A percentile compares a stretch with the other conserved stretches of the same genome.
Conservation (phyloP, 495 filamentous ascomycete species). For the Lentithecium fluviatile region DNA sequence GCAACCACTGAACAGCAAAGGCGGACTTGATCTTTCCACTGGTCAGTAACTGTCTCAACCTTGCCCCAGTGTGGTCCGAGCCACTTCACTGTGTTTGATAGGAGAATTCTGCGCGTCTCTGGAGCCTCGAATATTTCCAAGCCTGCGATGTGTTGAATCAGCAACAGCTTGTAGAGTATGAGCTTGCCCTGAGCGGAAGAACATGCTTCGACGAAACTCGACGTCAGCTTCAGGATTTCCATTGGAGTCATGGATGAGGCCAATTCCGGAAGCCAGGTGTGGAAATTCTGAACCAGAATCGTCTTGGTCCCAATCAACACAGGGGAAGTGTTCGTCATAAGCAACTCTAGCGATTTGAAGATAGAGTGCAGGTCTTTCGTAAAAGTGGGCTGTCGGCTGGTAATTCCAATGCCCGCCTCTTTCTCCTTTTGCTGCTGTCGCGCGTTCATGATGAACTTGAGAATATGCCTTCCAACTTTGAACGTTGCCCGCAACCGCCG, state of each 20-base stretch:
- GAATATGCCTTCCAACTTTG: slow-evolving; percentile 88
- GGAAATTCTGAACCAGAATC: slow-evolving; percentile 92
- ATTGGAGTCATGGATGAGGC: slow-evolving; percentile 69
- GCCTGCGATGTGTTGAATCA: slow-evolving; percentile 85
- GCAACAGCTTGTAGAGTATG: slow-evolving; percentile 86
- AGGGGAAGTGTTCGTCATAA: slow-evolving; percentile 85
- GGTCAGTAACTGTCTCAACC: slow-evolving; percentile 66
- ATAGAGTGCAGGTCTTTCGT: slow-evolving; percentile 79
- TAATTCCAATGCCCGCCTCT: slow-evolving; percentile 86
- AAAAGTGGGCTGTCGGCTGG: slow-evolving; percentile 71
- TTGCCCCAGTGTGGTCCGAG: slow-evolving; percentile 92
- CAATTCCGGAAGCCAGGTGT: slow-evolving; percentile 91
- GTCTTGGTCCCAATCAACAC: slow-evolving; percentile 91
- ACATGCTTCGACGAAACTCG: slow-evolving; percentile 92
- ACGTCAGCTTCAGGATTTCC: slow-evolving; percentile 87
- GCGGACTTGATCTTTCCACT: slow-evolving; percentile 91
- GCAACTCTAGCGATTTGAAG: slow-evolving; percentile 80
- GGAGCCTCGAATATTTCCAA: slow-evolving; percentile 74
- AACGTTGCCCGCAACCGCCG: slow-evolving; percentile 85
- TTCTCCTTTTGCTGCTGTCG: slow-evolving; percentile 82
- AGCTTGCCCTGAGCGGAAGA: slow-evolving; percentile 85
- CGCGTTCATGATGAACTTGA: slow-evolving; percentile 93
- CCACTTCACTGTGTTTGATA: slow-evolving; percentile 84
- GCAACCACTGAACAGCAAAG: slow-evolving; percentile 88
- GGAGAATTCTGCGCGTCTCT: slow-evolving; percentile 69